Conservation (phyloP, 2,329 filamentous ascomycete genomes). For the Zasmidium angulare region DNA sequence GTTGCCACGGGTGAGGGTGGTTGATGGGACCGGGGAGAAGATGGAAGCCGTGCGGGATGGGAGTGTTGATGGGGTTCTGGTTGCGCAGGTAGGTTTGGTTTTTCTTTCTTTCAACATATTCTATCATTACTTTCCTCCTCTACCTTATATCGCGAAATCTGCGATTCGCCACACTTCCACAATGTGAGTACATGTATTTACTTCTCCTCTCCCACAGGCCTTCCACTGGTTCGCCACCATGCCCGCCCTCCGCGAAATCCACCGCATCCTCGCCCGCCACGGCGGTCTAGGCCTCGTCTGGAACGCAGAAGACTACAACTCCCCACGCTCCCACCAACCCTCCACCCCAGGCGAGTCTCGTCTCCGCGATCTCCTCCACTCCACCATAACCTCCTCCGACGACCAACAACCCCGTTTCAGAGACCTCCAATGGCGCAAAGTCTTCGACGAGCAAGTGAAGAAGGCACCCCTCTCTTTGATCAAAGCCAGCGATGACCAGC, state of each 20-base stretch:
- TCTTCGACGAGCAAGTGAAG: slow-evolving; percentile 62
- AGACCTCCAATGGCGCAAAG: slow-evolving; percentile 61
- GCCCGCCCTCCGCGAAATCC: slow-evolving; percentile 64
- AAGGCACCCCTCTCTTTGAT: slow-evolving; percentile 49
- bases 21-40: slow-evolving; percentile 58
- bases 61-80: slow-evolving; percentile 65
- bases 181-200: background rate
- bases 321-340: slow-evolving; percentile 56
- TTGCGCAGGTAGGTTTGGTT: slow-evolving; percentile 67
- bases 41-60: slow-evolving; percentile 56
- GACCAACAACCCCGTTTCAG: slow-evolving; percentile 67
- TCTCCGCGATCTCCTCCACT: slow-evolving; percentile 60
- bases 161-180: too few relatives aligned
- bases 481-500: slow-evolving; percentile 42
- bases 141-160: too few relatives aligned
- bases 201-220: slow-evolving; percentile 27
- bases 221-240: slow-evolving; percentile 65
- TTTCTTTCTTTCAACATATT: too few relatives aligned
- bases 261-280: slow-evolving; percentile 62
- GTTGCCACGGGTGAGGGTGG: slow-evolving; percentile 55
- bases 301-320: slow-evolving; percentile 59
- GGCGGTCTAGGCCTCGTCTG: slow-evolving; percentile 67
- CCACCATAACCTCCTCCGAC: slow-evolving; percentile 54
- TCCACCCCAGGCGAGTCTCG: slow-evolving; percentile 61
- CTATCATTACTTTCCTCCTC: too few relatives aligned